A percentile compares a stretch with the other conserved stretches of the same genome.
These are phyloP conservation scores for Immersiella caudata DNA, from an alignment of 495 filamentous ascomycete genomes.

Conservation along the genomic window DNA sequence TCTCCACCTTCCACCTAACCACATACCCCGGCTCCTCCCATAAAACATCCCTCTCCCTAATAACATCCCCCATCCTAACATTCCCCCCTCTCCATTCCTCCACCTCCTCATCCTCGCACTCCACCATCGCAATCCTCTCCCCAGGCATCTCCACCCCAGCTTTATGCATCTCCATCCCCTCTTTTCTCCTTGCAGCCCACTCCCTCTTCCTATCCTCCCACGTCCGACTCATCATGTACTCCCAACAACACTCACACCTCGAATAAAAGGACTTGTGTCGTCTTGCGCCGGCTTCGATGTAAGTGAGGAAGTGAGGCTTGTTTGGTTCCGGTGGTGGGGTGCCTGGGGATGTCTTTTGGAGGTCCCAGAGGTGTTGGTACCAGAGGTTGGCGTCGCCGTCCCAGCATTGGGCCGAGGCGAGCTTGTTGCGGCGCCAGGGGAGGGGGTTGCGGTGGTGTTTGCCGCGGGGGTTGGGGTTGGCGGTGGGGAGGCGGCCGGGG, in stretches of 20 bases:
- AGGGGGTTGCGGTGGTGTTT: constrained; percentile 18
- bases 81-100: no score
- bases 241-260: neutral
- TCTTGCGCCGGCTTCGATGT: neutral
- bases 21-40: neutral
- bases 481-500: constrained; percentile 4
- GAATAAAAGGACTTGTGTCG: neutral
- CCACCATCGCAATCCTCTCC: no score
- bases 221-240: neutral
- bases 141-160: no score
- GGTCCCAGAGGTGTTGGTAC: neutral
- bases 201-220: neutral
- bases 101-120: no score
- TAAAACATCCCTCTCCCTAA: neutral
- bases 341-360: neutral
- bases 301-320: neutral
- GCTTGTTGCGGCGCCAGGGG: constrained; percentile 6
- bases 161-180: neutral
- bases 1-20: neutral
- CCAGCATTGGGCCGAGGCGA: neutral
- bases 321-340: neutral
- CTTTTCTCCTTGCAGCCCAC: neutral
- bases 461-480: constrained; percentile 12
- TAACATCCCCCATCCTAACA: neutral
- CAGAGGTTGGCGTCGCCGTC: neutral